Evolutionary conservation across 73 alveolate genomes (phyloP).

Genomic region (Blepharisma japonicum): DNA sequence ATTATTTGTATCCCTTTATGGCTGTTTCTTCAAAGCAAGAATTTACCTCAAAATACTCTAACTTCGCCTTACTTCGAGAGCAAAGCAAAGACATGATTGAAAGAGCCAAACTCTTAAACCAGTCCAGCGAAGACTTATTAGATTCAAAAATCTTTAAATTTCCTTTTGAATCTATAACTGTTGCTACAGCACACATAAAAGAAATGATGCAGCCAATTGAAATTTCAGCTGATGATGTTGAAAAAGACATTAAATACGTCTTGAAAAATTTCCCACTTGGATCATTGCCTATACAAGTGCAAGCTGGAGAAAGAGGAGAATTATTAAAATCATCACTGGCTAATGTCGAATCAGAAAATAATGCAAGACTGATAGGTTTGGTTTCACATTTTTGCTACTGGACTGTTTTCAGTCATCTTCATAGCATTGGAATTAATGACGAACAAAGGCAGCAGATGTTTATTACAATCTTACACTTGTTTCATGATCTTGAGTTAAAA

Average conservation of each 20-base stretch:
- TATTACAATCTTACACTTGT: slow-evolving; percentile 12
- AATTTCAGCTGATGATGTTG: slow-evolving; percentile 28
- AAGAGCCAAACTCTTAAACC: too few species aligned
- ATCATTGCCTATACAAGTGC: background rate
- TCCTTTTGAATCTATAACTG: slow-evolving; percentile 27
- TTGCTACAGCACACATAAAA: slow-evolving; percentile 27
- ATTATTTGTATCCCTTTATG: slow-evolving; percentile 8
- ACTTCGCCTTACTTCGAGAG: too few species aligned
- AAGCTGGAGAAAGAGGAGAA: background rate
- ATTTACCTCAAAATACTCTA: background rate
- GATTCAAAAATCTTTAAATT: slow-evolving; percentile 19
- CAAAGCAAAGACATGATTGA: too few species aligned
- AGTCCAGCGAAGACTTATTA: background rate
- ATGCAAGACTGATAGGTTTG: slow-evolving; percentile 25
- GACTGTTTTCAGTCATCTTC: slow-evolving; percentile 18
- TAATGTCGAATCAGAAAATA: background rate
- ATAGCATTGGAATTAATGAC: slow-evolving; percentile 12
- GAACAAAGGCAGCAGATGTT: slow-evolving; percentile 27
- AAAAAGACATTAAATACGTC: background rate
- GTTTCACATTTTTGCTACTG: slow-evolving; percentile 29
- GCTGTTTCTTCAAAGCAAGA: background rate
- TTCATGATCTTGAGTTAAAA: background rate
- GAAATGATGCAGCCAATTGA: slow-evolving; percentile 30
- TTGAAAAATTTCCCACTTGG: background rate
- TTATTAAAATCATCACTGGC: background rate